These are phyloP conservation scores for Aureobasidium sp. DNA, from an alignment of 2,329 filamentous ascomycete genomes.

Conservation along the genomic window DNA sequence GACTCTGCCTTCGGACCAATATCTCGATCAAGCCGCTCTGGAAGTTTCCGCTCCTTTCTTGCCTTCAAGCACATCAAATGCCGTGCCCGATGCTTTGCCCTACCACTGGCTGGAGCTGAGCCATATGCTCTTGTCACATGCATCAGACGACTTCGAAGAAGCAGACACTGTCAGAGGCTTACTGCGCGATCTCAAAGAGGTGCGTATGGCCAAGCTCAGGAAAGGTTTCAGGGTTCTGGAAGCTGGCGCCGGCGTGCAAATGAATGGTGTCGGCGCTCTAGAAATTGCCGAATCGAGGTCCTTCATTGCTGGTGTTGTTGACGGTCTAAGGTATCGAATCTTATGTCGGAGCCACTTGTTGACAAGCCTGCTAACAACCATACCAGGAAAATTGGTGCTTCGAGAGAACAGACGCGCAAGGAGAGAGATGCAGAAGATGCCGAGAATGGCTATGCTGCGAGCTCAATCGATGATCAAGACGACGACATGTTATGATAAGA, in stretches of 20 bases:
- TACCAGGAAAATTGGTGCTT: slow-evolving; percentile 66
- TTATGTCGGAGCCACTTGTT: neutral
- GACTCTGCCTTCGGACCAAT: slow-evolving; percentile 25
- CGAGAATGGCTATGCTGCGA: slow-evolving; percentile 46
- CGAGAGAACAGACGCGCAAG: slow-evolving; percentile 66
- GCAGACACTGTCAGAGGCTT: slow-evolving; percentile 67
- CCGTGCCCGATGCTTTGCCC: slow-evolving; percentile 64
- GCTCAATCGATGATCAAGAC: slow-evolving; percentile 40
- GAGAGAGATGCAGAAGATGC: slow-evolving; percentile 68
- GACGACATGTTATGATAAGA: slow-evolving; percentile 45
- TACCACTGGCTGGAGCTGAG: slow-evolving; percentile 95
- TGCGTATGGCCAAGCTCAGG: slow-evolving; percentile 81
- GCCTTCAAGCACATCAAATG: slow-evolving; percentile 58
- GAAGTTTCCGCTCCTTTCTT: slow-evolving; percentile 62
- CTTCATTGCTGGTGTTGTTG: slow-evolving; percentile 79
- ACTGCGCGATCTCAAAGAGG: slow-evolving; percentile 75
- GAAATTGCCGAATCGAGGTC: slow-evolving; percentile 81
- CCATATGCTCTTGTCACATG: slow-evolving; percentile 78
- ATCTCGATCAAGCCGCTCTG: slow-evolving; percentile 6
- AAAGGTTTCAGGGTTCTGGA: slow-evolving; percentile 66
- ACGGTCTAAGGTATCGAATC: slow-evolving; percentile 58
- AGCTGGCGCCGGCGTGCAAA: slow-evolving; percentile 61
- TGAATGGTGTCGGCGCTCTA: slow-evolving; percentile 83
- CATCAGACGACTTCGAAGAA: slow-evolving; percentile 71
- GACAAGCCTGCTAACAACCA: slow-evolving; percentile 13